Base-by-base conservation (phyloP, 2,329 filamentous ascomycete species). In the Drechslera avenae region DNA sequence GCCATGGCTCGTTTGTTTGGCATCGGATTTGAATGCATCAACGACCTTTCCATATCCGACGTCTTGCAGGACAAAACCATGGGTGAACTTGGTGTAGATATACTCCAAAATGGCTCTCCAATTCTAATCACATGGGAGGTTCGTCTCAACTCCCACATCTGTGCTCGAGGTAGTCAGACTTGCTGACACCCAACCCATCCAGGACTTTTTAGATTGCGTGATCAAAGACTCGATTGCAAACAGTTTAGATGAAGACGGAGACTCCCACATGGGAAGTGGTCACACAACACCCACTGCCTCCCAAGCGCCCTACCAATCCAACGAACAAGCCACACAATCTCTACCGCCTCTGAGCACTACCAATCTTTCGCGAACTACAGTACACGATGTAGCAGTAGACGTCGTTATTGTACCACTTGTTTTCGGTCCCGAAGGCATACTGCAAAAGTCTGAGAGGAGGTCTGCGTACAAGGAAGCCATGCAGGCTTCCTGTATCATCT, bases 401-500 rank as follows among this genome's bases (percentile, higher is more conserved):
- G 86, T 91, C 0, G 76, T 89, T 21, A 80, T 91, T 37, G 80
- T 83, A 12, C 79, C 81, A 9, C 53, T 58, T 12, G 43, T 43
- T 40, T 56, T 56, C 5, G 54, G 52, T 9, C 31, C 48, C 14
- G 55, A 54, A 17, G 51, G 54, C 18, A 34, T 23, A 5, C 41
- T 57, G 18, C 50, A 52, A 32, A 60, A 56, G 26, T 45, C 37
- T 19, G 60, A 64, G 28, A 56, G 44, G 41, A 62, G 50, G 31
- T 39, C 33, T 7, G 46, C 61, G 4, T 55, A 61, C 21, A 49
- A 58, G 7, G 48, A 64, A 26, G 74, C 79, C 26, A 71, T 84
- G 0, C 83, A 83, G 56, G 86, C 88, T 17, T 87, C 86, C 57
- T 89, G 91, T 86, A 89, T 91, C 39, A 83, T 91, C 17, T 88